Evolutionary conservation across 23 red algal species (phyloP), one percentile per base, ranked within the genome.

Genomic region (Gracilariopsis chorda): DNA sequence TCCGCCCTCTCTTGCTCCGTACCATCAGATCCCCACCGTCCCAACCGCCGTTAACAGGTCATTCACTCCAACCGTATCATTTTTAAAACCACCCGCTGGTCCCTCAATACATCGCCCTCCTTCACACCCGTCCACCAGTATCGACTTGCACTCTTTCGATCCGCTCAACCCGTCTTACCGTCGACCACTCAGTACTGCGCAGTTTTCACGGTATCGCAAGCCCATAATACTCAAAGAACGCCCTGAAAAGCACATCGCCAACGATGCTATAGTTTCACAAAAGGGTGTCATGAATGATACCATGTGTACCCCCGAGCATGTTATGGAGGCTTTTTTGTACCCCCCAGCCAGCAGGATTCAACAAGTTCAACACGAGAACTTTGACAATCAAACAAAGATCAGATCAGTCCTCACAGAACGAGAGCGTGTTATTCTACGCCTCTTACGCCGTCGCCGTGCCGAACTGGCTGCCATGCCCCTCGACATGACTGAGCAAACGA

Each of bases 401-500:
- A 51, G 88, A n/a, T 62, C 88, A 13, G 75, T 91, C 13, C 63
- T 91, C 14, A 56, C 72, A 21, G 88, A 91, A 57, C 63, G 88
- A 0, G 88, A 91, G 51, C 74, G 88, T 16, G 68, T 91, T 71
- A 53, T 91, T 47, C 47, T 51, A 8, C 74, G 75, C 39, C 58
- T 70, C 48, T 19, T 82, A 37, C 74, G 65, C 37, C 55, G 62
- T 41, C 72, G 88, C 25, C 88, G 71, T 24, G 47, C 73, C 47
- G 88, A 91, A 82, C 43, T 91, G 21, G 75, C 61, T 14, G 88
- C 88, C 5, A 82, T 82, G 74, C 88, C 88, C 25, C 44, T 73
- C 32, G 88, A 47, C 24, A 73, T 91, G 61, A 80, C 88, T 3
- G 88, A 91, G 30, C 75, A 82, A 56, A 82, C 77, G 72, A 53